These are phyloP conservation scores for Suhomyces wounanorum DNA, from an alignment of 1,139 yeast species.

Conservation along the genomic window DNA sequence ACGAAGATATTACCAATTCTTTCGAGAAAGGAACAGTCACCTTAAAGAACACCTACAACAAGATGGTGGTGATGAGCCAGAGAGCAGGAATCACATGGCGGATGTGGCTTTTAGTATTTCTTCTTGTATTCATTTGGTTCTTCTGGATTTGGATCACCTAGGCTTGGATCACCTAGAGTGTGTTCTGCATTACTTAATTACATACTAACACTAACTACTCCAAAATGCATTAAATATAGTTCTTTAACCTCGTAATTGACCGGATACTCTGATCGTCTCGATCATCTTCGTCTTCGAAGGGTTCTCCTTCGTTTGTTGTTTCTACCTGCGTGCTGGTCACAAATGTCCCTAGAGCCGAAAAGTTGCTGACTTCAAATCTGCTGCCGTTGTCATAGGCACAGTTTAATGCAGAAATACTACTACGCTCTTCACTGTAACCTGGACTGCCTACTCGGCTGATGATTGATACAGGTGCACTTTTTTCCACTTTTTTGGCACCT, in stretches of 20 bases:
- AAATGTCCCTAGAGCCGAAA: conserved; percentile 18
- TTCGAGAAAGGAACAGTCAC: conserved; percentile 48
- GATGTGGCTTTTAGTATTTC: conserved; percentile 73
- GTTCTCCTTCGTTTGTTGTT: neutral
- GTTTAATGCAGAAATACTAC: conserved; percentile 19
- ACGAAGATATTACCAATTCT: conserved; percentile 54
- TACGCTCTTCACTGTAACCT: conserved; percentile 10
- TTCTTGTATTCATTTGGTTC: conserved; percentile 63
- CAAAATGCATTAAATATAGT: conserved; percentile 6
- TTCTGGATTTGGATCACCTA: conserved; percentile 78
- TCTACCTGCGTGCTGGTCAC: conserved; percentile 1
- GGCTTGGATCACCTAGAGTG: neutral
- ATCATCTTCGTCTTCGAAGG: neutral
- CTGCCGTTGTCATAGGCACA: conserved; percentile 15
- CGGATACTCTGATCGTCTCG: conserved; percentile 14
- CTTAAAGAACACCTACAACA: conserved; percentile 65
- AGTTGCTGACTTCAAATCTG: conserved; percentile 12
- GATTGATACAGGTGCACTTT: neutral
- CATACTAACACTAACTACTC: neutral
- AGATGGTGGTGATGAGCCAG: conserved; percentile 82
- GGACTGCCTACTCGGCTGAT: conserved; percentile 5
- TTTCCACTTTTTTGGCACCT: neutral
- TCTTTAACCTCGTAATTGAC: conserved; percentile 14
- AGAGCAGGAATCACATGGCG: conserved; percentile 79
- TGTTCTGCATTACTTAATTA: neutral